A percentile compares a stretch with the other conserved stretches of the same genome.
Evolutionary conservation across 2,329 filamentous ascomycete genomes (phyloP).

Genomic region (Fusarium annulatum): DNA sequence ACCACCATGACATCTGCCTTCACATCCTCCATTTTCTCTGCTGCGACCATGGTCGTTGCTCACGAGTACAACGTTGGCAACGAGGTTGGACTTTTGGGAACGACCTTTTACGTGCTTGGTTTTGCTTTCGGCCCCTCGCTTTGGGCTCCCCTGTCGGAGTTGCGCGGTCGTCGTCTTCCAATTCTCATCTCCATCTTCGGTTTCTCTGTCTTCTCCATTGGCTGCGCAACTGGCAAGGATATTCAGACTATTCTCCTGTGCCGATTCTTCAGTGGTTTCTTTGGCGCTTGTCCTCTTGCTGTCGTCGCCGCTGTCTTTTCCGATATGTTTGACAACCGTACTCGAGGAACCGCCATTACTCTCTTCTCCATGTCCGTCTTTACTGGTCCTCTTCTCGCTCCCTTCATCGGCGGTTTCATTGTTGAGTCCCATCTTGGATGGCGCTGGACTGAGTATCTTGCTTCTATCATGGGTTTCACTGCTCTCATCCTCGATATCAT

Average conservation of each 20-base stretch:
- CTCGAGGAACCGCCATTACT: conserved; percentile 62
- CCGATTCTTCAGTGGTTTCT: conserved; percentile 79
- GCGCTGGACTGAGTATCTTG: conserved; percentile 78
- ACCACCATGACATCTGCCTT: conserved; percentile 79
- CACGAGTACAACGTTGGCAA: conserved; percentile 67
- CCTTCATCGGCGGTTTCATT: conserved; percentile 77
- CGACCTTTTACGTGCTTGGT: conserved; percentile 77
- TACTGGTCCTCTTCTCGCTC: conserved; percentile 73
- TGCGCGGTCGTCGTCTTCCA: conserved; percentile 73
- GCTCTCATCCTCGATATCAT: conserved; percentile 70
- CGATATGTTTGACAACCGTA: conserved; percentile 76
- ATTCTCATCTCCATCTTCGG: conserved; percentile 72
- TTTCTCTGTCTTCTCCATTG: conserved; percentile 76
- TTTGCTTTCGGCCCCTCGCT: conserved; percentile 78
- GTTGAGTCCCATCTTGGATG: conserved; percentile 71
- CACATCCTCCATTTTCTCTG: conserved; percentile 79
- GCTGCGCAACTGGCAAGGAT: conserved; percentile 72
- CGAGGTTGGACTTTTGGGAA: conserved; percentile 72
- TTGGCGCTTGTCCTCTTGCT: conserved; percentile 75
- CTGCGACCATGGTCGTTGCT: conserved; percentile 69
- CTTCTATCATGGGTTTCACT: conserved; percentile 70
- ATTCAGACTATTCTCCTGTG: conserved; percentile 76
- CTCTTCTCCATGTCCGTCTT: conserved; percentile 66
- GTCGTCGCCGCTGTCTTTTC: conserved; percentile 78
- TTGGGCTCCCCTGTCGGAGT: conserved; percentile 79